Conservation (phyloP, 768 basidiomycete species). For the Hirschioporus abietinus region DNA sequence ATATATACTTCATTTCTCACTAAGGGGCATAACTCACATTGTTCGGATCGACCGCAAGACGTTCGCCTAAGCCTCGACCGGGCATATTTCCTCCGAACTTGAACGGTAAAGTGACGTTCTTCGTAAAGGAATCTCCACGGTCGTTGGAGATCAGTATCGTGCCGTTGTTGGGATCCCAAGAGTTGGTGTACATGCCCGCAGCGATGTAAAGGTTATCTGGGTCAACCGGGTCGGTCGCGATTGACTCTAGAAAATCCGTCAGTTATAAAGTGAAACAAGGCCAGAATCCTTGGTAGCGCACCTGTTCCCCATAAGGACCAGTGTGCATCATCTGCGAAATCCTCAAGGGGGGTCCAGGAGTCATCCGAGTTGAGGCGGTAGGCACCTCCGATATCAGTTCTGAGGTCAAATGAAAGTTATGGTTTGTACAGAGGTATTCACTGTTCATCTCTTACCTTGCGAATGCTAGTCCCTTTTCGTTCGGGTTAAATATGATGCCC, state of each 20-base stretch:
- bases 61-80: constrained; percentile 16
- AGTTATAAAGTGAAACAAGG: not conserved
- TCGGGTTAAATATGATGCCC: constrained; percentile 12
- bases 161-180: constrained; percentile 18
- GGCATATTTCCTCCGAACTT: constrained; percentile 22
- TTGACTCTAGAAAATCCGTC: not conserved
- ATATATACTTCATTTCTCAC: not conserved
- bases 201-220: constrained; percentile 13
- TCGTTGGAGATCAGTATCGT: constrained; percentile 11
- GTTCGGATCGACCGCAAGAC: constrained; percentile 4
- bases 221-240: constrained; percentile 14
- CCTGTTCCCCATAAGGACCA: constrained; percentile 8
- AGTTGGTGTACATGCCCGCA: constrained; percentile 16
- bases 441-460: not conserved
- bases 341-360: constrained; percentile 12
- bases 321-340: constrained; percentile 10
- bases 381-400: constrained; percentile 12
- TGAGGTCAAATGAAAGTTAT: not conserved
- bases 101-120: constrained; percentile 14
- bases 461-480: constrained; percentile 11
- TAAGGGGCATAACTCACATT: not conserved
- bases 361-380: constrained; percentile 9
- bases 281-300: not conserved
- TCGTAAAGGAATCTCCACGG: constrained; percentile 13
- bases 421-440: not conserved